Base-by-base conservation (phyloP, 169 alveolate species). In the Babesia gibsoni region DNA sequence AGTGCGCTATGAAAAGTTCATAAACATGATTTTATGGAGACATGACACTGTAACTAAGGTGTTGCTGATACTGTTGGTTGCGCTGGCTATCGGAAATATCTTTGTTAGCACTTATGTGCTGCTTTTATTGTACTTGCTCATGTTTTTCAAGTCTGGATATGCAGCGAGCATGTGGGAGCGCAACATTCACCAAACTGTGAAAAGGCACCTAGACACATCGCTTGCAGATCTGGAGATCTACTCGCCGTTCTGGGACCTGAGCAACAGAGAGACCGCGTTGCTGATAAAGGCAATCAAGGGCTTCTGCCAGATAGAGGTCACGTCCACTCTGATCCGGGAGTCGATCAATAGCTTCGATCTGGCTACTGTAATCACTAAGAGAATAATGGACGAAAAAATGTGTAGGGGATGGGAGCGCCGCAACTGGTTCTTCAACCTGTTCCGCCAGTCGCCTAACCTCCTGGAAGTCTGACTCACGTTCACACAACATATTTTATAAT, bases 171-270 rank as follows among this genome's bases (percentile, higher is more conserved):
- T 73, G 36, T 79, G 88, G 88, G 88, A 79, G 30, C 32, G 83
- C 6, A 63, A 37, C 32, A 61, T 79, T 18, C 56, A 52, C 8
- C 41, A 30, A 18, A 50, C 61, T 7, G 74, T 72, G 0, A 49
- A 63, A 35, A 23, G 83, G 43, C 82, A 79, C 52, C 29, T 79
- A 4, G 65, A 53, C 43, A 22, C 27, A 22, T 63, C 70, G 41
- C 46, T 69, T 14, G 67, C 30, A 27, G 83, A 79, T n/a, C 52
- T 79, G 42, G 77, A 67, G 53, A 69, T 79, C 14, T 61, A 65
- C 48, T 27, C 67, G 39, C 88, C 88, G 1, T 64, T 79, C 41
- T 79, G 88, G 86, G 88, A 79, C 45, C 83, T 67, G 29, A 58
- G 79, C 37, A 69, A 46, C 30, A 52, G 67, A 20, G 83, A 79